Conservation (phyloP, 768 basidiomycete genomes). For the Boletus reticulatus region DNA sequence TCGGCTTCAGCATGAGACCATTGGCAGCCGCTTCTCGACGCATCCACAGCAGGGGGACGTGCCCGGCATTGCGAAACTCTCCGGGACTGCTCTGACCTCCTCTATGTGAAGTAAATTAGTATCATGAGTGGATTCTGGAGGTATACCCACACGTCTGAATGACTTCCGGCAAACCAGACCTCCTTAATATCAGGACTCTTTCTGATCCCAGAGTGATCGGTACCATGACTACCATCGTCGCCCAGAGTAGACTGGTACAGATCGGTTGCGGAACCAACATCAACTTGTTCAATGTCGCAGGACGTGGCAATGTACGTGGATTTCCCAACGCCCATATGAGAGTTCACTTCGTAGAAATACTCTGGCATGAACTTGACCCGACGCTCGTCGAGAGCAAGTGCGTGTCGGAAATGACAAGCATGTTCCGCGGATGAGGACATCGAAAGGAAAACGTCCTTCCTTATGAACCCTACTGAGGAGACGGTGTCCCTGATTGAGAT, state of each 20-base stretch:
- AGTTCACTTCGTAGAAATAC: constrained; percentile 22
- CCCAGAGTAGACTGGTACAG: too few relatives aligned
- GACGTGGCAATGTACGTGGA: neutral
- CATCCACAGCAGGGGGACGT: constrained; percentile 10
- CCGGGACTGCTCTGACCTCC: neutral
- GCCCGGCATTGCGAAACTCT: neutral
- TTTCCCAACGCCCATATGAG: constrained; percentile 5
- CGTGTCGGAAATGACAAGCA: constrained; percentile 5
- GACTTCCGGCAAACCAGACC: constrained; percentile 11
- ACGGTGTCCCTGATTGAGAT: constrained; percentile 2
- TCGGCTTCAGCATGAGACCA: neutral
- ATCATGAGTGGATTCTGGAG: neutral
- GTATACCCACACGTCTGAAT: constrained; percentile 9
- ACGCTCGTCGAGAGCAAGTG: constrained; percentile 4
- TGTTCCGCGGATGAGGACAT: neutral
- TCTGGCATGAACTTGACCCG: constrained; percentile 9
- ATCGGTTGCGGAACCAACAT: too few relatives aligned
- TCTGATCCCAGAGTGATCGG: too few relatives aligned
- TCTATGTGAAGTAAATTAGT: neutral
- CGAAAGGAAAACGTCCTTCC: neutral
- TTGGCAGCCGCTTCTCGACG: neutral
- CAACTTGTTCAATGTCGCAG: too few relatives aligned
- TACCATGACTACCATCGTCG: too few relatives aligned
- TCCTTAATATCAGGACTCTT: constrained; percentile 6
- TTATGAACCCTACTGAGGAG: neutral